Evolutionary conservation across 352 stramenopile species (phyloP).

Genomic region (Pseudoperonospora humuli): DNA sequence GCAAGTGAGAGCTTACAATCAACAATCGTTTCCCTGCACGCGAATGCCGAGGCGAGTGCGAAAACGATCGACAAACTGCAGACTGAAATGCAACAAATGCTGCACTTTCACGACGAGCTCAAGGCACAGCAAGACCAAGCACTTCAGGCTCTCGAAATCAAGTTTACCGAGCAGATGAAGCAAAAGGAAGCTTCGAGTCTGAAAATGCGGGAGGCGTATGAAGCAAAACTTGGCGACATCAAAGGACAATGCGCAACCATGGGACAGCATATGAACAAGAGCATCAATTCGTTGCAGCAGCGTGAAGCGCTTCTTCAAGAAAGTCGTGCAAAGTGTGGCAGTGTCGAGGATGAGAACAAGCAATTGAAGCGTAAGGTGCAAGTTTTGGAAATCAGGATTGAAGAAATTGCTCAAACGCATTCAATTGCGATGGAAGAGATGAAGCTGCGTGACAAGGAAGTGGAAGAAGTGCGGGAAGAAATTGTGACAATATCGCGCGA

Average conservation of each 20-base stretch:
- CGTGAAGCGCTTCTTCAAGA: conserved; percentile 65
- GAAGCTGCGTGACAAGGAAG: conserved; percentile 50
- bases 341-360: conserved; percentile 68
- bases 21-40: conserved; percentile 40
- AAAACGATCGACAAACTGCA: conserved; percentile 52
- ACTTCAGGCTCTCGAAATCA: conserved; percentile 44
- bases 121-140: conserved; percentile 60
- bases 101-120: conserved; percentile 44
- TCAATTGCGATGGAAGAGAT: conserved; percentile 51
- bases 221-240: conserved; percentile 53
- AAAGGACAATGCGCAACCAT: conserved; percentile 62
- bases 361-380: conserved; percentile 72
- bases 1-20: conserved; percentile 50
- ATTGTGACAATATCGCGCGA: conserved; percentile 56
- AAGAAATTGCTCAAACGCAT: conserved; percentile 66
- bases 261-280: conserved; percentile 72
- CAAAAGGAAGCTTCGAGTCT: conserved; percentile 56
- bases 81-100: conserved; percentile 46
- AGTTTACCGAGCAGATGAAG: conserved; percentile 54
- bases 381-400: conserved; percentile 64
- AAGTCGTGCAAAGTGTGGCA: conserved; percentile 37
- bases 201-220: conserved; percentile 54
- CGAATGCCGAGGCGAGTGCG: conserved; percentile 33
- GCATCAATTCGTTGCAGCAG: conserved; percentile 54
- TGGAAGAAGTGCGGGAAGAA: conserved; percentile 48